Evolutionary conservation across 1,139 yeast species (phyloP), one percentile per base, ranked within the genome.

Genomic region (Pichia norvegensis): DNA sequence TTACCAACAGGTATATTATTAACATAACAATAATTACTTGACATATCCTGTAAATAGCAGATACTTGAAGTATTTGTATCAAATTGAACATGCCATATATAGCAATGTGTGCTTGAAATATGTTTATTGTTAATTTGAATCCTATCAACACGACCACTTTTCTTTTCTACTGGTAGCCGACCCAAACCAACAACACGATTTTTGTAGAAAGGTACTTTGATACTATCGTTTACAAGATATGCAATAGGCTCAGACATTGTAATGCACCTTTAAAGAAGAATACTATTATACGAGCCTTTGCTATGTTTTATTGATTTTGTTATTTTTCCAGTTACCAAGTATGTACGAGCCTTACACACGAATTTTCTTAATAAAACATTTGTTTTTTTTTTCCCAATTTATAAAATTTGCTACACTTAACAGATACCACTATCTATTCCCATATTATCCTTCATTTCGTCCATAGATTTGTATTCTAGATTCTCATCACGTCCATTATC

Each of bases 141-240:
- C 22, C 51, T 46, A 17, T 19, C 33, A 14, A 49, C 52, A 8
- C 48, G 25, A 1, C 11, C 80, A 20, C 80, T 78, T 51, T 84
- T 92, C 31, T 67, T 29, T 10, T 31, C 64, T 50, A 67, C 70
- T n/a, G 82, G 62, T 48, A 37, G 29, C 14, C 81, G 70, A 39
- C 80, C 79, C 45, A 79, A 76, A 54, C 92, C 73, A 42, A 88
- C 65, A 41, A 90, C 78, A 49, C 76, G 76, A 63, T 86, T 90
- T 38, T 71, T 68, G 49, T 70, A 68, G 13, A 73, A 69, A 5
- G 87, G 79, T 0, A 44, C 25, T 19, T 37, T 35, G 10, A 29
- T 19, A 14, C 23, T 14, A 13, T 20, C 37, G 20, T 35, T 35
- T 11, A 35, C 23, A 17, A 35, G 20, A 20, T 35, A 35, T 20